Evolutionary conservation across 2,329 filamentous ascomycete species (phyloP), one percentile per base, ranked within the genome.

Genomic region (Aspergillus bombycis): DNA sequence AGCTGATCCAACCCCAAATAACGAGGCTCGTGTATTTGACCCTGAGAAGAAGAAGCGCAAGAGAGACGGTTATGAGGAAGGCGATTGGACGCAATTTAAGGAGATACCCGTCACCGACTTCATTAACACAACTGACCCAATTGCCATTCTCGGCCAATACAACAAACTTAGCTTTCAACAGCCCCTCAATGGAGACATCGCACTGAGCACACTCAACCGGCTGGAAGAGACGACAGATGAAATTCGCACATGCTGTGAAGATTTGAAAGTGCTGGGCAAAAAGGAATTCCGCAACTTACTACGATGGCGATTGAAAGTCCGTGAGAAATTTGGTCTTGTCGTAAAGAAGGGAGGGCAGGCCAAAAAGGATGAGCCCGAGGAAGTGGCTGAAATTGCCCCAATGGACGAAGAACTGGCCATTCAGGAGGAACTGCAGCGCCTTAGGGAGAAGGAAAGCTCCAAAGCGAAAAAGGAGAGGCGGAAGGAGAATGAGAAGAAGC

Each of bases 1-100:
- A n/a, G 83, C 90, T 36, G 92, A 91, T 62, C 88, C 91, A 1
- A 91, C 90, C 0, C 93, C 93, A 1, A 99, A 98, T 78, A 96
- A 98, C 70, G 95, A 99, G 77, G 95, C 95, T 45, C 97, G 96
- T 77, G 95, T 99, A 2, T 99, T 94, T 84, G 97, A 99, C 69
- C 95, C 95, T 0, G 95, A 99, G 76, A 85, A 92, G 75, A 99
- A 98, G 85, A 99, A 97, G 87, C 85, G 95, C 63, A 98, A 97
- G 86, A 86, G 95, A 83, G 94, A 96, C 52, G 95, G 95, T 84
- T 99, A 99, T 69, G 94, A 98, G 69, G 95, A 99, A 78, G 94
- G 93, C 41, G 93, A 99, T 69, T 97, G 90, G 78, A 94, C 89
- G 5, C 92, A 97, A 72, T 96, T 91, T 83, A 96, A 97, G 76